phyloP scores from a whole-genome alignment of 805 yeast species.

The Metschnikowia lunata region DNA sequence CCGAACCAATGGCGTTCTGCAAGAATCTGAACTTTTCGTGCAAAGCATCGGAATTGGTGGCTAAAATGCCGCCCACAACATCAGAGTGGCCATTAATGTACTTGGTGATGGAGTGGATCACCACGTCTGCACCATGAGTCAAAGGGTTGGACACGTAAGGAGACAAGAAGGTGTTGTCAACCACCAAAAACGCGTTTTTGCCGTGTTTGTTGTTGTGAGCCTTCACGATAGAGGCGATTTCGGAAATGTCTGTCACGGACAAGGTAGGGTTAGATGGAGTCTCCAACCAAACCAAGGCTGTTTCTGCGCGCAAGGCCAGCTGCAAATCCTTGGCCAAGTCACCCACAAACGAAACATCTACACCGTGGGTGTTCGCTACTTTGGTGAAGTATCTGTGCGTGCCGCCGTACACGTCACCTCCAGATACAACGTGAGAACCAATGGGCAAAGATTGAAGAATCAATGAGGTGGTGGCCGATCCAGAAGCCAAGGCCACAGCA shows the following conservation, averaged over 20 bases:
- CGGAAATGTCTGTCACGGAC: conserved; percentile 67
- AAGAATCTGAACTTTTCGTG: conserved; percentile 66
- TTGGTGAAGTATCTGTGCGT: conserved; percentile 87
- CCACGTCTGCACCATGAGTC: conserved; percentile 78
- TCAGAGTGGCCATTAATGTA: conserved; percentile 92
- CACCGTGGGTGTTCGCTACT: conserved; percentile 78
- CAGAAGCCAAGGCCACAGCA: conserved; percentile 79
- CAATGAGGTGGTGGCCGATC: conserved; percentile 79
- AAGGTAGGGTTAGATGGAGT: conserved; percentile 87
- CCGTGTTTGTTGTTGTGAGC: conserved; percentile 41
- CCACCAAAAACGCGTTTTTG: conserved; percentile 59
- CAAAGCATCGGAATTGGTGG: conserved; percentile 57
- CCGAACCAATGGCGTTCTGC: conserved; percentile 85
- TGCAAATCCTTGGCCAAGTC: conserved; percentile 59
- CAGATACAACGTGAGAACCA: conserved; percentile 69
- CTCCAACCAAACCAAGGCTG: conserved; percentile 81
- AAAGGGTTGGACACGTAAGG: conserved; percentile 87
- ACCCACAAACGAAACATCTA: conserved; percentile 61
- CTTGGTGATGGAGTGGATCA: conserved; percentile 85
- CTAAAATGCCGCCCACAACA: conserved; percentile 82
- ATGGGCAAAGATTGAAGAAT: conserved; percentile 68
- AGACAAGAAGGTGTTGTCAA: conserved; percentile 84
- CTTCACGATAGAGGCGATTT: conserved; percentile 54
- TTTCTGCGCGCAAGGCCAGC: conserved; percentile 51
- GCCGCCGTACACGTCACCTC: conserved; percentile 89